phyloP scores from a whole-genome alignment of 2,329 filamentous ascomycete genomes.

The Stachybotrys elegans region DNA sequence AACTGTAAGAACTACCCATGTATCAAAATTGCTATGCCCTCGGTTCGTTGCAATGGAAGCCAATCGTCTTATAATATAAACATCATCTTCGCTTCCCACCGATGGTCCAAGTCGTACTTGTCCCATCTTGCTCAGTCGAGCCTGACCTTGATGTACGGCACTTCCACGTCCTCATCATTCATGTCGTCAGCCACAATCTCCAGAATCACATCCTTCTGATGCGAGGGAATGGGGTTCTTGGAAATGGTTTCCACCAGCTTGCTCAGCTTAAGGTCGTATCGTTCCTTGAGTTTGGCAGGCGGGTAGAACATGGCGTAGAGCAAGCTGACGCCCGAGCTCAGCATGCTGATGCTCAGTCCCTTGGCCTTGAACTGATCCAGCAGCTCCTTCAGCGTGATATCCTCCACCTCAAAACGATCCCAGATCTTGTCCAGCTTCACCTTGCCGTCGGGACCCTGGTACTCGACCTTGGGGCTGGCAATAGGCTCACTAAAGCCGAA shows the following conservation, averaged over 20 bases:
- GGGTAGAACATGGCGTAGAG: slow-evolving; percentile 93
- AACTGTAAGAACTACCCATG: no score
- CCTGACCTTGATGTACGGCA: slow-evolving; percentile 93
- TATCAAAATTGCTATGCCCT: no score
- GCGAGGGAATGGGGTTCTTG: slow-evolving; percentile 83
- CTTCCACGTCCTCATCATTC: slow-evolving; percentile 89
- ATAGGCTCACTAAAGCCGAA: slow-evolving; percentile 98
- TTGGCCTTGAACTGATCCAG: slow-evolving; percentile 74
- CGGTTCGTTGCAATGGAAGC: no score
- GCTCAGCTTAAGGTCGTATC: slow-evolving; percentile 78
- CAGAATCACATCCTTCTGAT: slow-evolving; percentile 94
- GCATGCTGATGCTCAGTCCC: slow-evolving; percentile 82
- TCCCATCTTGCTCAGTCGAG: slow-evolving; percentile 35
- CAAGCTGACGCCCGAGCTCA: slow-evolving; percentile 94
- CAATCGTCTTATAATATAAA: no score
- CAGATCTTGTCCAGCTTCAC: slow-evolving; percentile 92
- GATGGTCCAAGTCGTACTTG: no score
- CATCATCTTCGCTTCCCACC: no score
- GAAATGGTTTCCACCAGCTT: slow-evolving; percentile 82
- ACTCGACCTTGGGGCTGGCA: slow-evolving; percentile 85
- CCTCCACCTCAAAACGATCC: slow-evolving; percentile 89
- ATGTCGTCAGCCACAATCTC: slow-evolving; percentile 90
- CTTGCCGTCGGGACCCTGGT: slow-evolving; percentile 71
- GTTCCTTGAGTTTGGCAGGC: slow-evolving; percentile 71
- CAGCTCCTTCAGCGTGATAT: slow-evolving; percentile 82